Percentiles rank a stretch among this genome's conserved stretches.
These are phyloP conservation scores for Phaeosphaeriaceae sp. DNA, from an alignment of 2,329 filamentous ascomycete genomes.

Conservation along the genomic window DNA sequence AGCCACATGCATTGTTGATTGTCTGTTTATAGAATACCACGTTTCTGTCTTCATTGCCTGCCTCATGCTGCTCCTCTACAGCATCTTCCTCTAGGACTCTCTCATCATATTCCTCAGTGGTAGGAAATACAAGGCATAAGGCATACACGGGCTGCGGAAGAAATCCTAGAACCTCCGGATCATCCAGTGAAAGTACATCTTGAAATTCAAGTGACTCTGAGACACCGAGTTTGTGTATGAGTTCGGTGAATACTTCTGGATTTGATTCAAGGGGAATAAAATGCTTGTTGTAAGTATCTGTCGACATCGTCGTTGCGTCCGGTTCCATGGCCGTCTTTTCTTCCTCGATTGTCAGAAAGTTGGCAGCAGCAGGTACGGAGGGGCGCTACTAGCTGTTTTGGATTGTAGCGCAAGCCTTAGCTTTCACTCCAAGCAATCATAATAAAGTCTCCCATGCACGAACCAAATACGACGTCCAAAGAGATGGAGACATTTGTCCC, in stretches of 20 bases:
- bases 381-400: too few species aligned
- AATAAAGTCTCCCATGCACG: too few species aligned
- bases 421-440: too few species aligned
- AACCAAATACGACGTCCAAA: too few species aligned
- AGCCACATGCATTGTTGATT: slow-evolving; percentile 88
- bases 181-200: slow-evolving; percentile 87
- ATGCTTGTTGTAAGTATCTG: slow-evolving; percentile 27
- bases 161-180: slow-evolving; percentile 79
- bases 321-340: too few species aligned
- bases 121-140: slow-evolving; percentile 89
- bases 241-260: slow-evolving; percentile 83
- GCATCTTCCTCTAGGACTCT: slow-evolving; percentile 75
- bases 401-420: too few species aligned
- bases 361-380: too few species aligned
- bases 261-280: slow-evolving; percentile 66
- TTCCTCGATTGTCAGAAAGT: too few species aligned
- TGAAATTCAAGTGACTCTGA: slow-evolving; percentile 73
- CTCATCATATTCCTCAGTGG: slow-evolving; percentile 77
- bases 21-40: slow-evolving; percentile 94
- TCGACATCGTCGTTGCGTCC: slow-evolving; percentile 25
- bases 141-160: slow-evolving; percentile 84
- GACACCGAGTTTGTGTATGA: slow-evolving; percentile 84
- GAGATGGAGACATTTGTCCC: too few species aligned
- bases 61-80: slow-evolving; percentile 28
- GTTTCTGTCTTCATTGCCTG: slow-evolving; percentile 62